Conservation (phyloP, 139 green algal species). For the Tetradesmus obliquus region DNA sequence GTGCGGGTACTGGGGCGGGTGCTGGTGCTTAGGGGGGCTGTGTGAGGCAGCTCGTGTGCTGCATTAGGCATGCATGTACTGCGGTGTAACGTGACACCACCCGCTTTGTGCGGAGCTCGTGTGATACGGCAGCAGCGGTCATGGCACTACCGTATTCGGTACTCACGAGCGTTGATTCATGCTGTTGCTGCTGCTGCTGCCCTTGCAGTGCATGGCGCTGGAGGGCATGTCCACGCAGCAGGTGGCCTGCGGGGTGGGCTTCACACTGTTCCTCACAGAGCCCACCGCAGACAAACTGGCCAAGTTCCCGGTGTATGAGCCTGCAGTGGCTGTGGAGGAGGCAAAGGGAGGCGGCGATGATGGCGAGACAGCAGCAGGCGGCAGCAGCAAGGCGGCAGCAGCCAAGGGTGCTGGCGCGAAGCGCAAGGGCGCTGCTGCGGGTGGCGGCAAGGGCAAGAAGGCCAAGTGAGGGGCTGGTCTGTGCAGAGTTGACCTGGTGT, state of each 20-base stretch:
- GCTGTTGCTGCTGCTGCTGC: neutral
- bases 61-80: neutral
- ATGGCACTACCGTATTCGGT: too few relatives aligned
- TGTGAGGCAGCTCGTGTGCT: neutral
- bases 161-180: too few relatives aligned
- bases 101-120: too few relatives aligned
- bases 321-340: conserved; percentile 37
- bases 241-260: conserved; percentile 83
- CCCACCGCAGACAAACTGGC: conserved; percentile 31
- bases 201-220: conserved; percentile 60
- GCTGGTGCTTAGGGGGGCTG: neutral
- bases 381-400: conserved; percentile 34
- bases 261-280: conserved; percentile 87
- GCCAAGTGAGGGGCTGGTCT: conserved; percentile 30
- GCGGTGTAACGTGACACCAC: too few relatives aligned
- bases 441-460: conserved; percentile 58
- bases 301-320: conserved; percentile 15
- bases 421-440: conserved; percentile 42
- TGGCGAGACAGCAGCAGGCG: neutral
- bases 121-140: too few relatives aligned
- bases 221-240: conserved; percentile 65
- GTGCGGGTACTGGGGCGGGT: neutral
- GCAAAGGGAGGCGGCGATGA: conserved; percentile 15
- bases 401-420: conserved; percentile 48
- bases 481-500: too few relatives aligned